Base-by-base conservation (phyloP, 2,329 filamentous ascomycete species). In the Fusarium guadeloupense region DNA sequence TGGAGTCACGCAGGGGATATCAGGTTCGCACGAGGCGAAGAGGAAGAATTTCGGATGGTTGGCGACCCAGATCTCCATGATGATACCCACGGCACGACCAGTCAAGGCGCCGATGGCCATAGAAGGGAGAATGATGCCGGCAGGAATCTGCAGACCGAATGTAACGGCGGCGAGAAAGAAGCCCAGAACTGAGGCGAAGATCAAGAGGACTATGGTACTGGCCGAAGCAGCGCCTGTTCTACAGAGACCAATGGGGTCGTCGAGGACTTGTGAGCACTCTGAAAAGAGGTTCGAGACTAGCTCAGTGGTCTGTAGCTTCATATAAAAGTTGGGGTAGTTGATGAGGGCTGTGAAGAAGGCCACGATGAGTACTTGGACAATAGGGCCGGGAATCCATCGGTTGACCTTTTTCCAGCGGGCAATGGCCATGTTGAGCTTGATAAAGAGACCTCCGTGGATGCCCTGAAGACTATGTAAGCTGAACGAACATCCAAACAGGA, bases 321-420 rank as follows among this genome's bases (percentile, higher is more conserved):
- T 96, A 76, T 97, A 98, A 51, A 93, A 89, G 76, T 97, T 96
- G 10, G 95, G 95, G 69, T 93, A 99, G 79, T 97, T 97, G 76
- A 98, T 85, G 38, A 98, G 74, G 2, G 94, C 92, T 2, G 93
- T 97, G 19, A 97, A 72, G 35, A 93, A 79, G 5, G 94, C 88
- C 20, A 97, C 86, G n/a, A 87, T 76, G 19, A 89, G 78, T 9
- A 98, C 94, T 77, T 98, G 93, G 13, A 84, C 75, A 23, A 97
- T 80, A 3, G 95, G 93, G 5, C 85, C 85, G 26, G 89, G 87
- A 14, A 92, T 85, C 72, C 86, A 87, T 14, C 83, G 77, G 14
- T 76, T 75, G 7, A 86, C 83, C 70, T 90, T 90, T 70, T 93
- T 91, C 88, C 92, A 96, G 67, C 84, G 81, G 3, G 93, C 90